These are phyloP conservation scores for Chlorella sp. DNA, from an alignment of 139 green algal species.

Conservation along the genomic window DNA sequence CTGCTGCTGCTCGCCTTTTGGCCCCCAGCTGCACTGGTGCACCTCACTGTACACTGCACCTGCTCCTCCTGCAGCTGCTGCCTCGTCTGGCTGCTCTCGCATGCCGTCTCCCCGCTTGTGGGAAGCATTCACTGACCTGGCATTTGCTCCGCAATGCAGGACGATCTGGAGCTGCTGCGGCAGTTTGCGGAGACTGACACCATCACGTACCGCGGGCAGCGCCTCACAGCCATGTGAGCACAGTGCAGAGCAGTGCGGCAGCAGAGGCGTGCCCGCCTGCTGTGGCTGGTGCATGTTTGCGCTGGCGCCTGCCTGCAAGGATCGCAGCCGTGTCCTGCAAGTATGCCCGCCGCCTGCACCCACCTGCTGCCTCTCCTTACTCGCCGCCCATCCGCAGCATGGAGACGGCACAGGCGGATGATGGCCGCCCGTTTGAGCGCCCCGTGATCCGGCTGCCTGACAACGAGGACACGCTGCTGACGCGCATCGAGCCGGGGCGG, in stretches of 20 bases:
- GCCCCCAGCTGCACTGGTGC: not conserved
- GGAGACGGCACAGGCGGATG: slow-evolving; percentile 1
- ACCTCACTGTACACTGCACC: no score
- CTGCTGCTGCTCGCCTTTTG: not conserved
- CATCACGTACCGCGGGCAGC: slow-evolving; percentile 45
- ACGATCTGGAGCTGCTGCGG: slow-evolving; percentile 58
- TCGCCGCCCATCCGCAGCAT: not conserved
- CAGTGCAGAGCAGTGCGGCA: not conserved
- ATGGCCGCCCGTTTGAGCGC: slow-evolving; percentile 15
- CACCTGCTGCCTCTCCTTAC: not conserved
- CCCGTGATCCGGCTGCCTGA: slow-evolving; percentile 68
- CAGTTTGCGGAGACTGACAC: slow-evolving; percentile 54
- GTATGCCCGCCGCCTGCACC: not conserved
- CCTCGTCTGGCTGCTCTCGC: no score
- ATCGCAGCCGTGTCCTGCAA: not conserved
- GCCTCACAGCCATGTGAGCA: slow-evolving; percentile 11
- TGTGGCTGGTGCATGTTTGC: no score
- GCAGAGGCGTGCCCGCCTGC: not conserved
- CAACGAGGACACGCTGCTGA: slow-evolving; percentile 60
- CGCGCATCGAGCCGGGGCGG: slow-evolving; percentile 71
- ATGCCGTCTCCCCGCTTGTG: no score
- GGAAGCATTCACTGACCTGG: no score
- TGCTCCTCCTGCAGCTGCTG: no score
- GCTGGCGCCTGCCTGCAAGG: not conserved
- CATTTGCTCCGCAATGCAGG: not conserved